Base-by-base conservation (phyloP, 768 basidiomycete species). In the Pleurotus tuoliensis region DNA sequence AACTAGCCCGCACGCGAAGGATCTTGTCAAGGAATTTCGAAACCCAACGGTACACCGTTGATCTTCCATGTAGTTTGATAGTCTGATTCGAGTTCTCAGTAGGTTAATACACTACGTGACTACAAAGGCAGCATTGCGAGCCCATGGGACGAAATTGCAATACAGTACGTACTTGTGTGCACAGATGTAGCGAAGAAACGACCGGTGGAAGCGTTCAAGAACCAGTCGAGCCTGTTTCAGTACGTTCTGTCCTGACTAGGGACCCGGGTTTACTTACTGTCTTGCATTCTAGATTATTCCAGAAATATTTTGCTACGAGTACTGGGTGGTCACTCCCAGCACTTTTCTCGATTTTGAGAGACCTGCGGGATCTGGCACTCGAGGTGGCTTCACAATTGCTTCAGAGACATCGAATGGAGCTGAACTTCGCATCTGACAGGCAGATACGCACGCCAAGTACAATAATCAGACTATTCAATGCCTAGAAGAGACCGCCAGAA, bases 111-210 rank as follows among this genome's bases (percentile, higher is more conserved):
- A 13, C 66, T 82, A 53, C 70, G 69, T 40, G 64, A 62, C 37
- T 89, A 87, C 63, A 78, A 84, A 63, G 87, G 83, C 8, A 79
- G 78, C 55, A 81, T 93, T 65, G 77, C 82, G 55, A 73, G 69
- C 47, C 92, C 92, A 5, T 94, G 92, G 90, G 90, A 92, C 59
- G 92, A 93, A 52, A 87, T 94, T 62, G 84, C 88, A 6, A 82
- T 92, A 48, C 86, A 90, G 66, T 93, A 93, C 67, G 83, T 92
- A 15, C 71, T 92, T 62, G 84, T 87, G 20, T 86, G 88, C 58
- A 80, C 81, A 27, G 81, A 89, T 68, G 79, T 86, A 39, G 85
- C 84, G 40, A 87, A 83, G 63, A 81, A 83, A 63, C 77, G 86
- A 41, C 78, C 80, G 18, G 77, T 70, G 22, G 89, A 90, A 41